Evolutionary conservation across 768 basidiomycete genomes (phyloP).

Genomic region (Phallus indusiatus): DNA sequence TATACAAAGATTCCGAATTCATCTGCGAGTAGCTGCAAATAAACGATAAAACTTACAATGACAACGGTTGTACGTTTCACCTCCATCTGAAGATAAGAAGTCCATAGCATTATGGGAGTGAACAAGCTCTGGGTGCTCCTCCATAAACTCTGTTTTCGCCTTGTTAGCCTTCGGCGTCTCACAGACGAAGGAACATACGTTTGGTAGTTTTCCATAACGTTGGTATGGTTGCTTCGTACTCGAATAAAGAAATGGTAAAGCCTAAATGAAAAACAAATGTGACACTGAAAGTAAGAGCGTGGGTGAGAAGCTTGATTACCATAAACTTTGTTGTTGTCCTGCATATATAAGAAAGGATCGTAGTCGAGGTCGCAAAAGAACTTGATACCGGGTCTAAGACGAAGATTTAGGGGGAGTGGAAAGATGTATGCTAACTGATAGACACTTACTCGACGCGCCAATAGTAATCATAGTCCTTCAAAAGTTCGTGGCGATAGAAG

Average conservation of each 20-base stretch:
- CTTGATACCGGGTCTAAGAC: slow-evolving; percentile 58
- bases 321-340: slow-evolving; percentile 73
- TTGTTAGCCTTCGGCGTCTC: background rate
- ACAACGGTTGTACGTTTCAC: slow-evolving; percentile 48
- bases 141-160: slow-evolving; percentile 43
- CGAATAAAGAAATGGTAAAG: slow-evolving; percentile 71
- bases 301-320: slow-evolving; percentile 31
- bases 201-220: slow-evolving; percentile 70
- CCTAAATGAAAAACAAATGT: slow-evolving; percentile 28
- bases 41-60: slow-evolving; percentile 28
- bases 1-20: slow-evolving; percentile 18
- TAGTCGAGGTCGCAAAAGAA: slow-evolving; percentile 73
- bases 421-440: background rate
- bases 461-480: slow-evolving; percentile 74
- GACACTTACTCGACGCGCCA: slow-evolving; percentile 77
- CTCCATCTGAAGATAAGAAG: slow-evolving; percentile 65
- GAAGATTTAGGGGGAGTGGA: background rate
- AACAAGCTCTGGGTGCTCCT: slow-evolving; percentile 50
- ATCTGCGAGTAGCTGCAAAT: background rate
- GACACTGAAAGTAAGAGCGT: background rate
- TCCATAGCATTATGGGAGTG: slow-evolving; percentile 56
- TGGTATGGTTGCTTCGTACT: slow-evolving; percentile 73
- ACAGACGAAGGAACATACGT: slow-evolving; percentile 29
- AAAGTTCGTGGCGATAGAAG: slow-evolving; percentile 74
- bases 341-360: slow-evolving; percentile 78